A percentile compares a stretch with the other conserved stretches of the same genome.
phyloP scores from a whole-genome alignment of 116 monocot genomes.

The Phalaenopsis hybrid region DNA sequence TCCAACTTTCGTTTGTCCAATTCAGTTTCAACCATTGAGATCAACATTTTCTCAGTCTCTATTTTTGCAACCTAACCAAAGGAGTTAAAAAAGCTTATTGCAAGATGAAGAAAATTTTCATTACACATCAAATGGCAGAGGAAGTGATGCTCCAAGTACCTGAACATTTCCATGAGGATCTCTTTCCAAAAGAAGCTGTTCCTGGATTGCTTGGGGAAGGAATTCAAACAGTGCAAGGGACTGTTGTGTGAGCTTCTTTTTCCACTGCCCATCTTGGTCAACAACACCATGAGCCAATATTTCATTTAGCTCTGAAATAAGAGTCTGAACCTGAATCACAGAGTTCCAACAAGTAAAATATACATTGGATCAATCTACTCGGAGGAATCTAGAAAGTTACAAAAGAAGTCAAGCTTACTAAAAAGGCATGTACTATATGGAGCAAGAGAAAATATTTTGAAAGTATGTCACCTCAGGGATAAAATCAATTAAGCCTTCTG shows the following conservation, averaged over 20 bases:
- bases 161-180: slow-evolving; percentile 22
- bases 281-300: no score
- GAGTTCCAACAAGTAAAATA: background rate
- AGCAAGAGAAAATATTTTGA: background rate
- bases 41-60: slow-evolving; percentile 98
- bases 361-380: background rate
- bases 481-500: slow-evolving; percentile 98
- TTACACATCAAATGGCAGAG: background rate
- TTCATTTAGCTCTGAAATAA: no score
- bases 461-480: slow-evolving; percentile 71
- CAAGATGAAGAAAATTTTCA: background rate
- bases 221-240: no score
- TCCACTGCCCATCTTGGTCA: no score
- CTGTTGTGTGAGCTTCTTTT: no score
- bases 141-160: slow-evolving; percentile 22
- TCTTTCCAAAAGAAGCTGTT: no score
- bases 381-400: background rate
- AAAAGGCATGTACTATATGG: background rate
- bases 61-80: slow-evolving; percentile 87
- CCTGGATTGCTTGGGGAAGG: no score
- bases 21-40: slow-evolving; percentile 92
- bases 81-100: background rate
- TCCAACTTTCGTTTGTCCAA: slow-evolving; percentile 70
- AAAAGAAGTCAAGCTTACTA: background rate
- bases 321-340: slow-evolving; percentile 54